These are phyloP conservation scores for Picochlorum sp. DNA, from an alignment of 139 green algal species.

Conservation along the genomic window DNA sequence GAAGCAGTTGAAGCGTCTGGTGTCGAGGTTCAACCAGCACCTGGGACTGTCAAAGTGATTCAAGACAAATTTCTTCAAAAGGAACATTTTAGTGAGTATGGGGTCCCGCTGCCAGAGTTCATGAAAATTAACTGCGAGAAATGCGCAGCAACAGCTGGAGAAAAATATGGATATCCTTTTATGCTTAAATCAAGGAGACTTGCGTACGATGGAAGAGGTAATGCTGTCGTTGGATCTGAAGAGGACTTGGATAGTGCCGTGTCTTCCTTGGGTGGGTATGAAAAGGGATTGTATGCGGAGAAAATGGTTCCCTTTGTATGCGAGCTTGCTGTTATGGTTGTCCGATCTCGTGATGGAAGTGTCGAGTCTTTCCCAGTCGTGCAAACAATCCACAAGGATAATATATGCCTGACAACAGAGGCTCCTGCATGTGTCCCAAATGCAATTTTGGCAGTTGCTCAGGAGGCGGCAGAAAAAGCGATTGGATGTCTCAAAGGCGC, in stretches of 20 bases:
- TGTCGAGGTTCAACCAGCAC: slow-evolving; percentile 77
- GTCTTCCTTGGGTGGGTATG: slow-evolving; percentile 60
- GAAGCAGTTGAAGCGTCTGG: slow-evolving; percentile 42
- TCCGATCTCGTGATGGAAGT: slow-evolving; percentile 31
- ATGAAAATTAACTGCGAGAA: slow-evolving; percentile 42
- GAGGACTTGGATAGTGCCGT: slow-evolving; percentile 54
- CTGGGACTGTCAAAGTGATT: slow-evolving; percentile 58
- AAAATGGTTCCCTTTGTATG: slow-evolving; percentile 84
- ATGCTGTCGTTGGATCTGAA: slow-evolving; percentile 60
- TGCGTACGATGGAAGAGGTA: slow-evolving; percentile 91
- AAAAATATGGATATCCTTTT: slow-evolving; percentile 77
- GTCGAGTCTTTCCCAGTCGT: slow-evolving; percentile 76
- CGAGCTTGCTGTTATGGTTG: slow-evolving; percentile 72
- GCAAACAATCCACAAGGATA: slow-evolving; percentile 91
- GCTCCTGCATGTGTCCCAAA: slow-evolving; percentile 50
- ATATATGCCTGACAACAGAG: slow-evolving; percentile 87
- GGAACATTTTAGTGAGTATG: slow-evolving; percentile 64
- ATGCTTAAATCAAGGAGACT: slow-evolving; percentile 92
- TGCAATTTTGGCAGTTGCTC: slow-evolving; percentile 17
- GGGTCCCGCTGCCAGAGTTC: slow-evolving; percentile 75
- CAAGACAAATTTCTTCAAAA: slow-evolving; percentile 96
- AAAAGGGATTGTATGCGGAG: slow-evolving; percentile 85
- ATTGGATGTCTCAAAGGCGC: slow-evolving; percentile 60
- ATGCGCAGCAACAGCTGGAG: slow-evolving; percentile 30
- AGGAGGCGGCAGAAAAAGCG: slow-evolving; percentile 48